These are phyloP conservation scores for Pythium graminicola DNA, from an alignment of 352 stramenopile genomes.

Conservation along the genomic window DNA sequence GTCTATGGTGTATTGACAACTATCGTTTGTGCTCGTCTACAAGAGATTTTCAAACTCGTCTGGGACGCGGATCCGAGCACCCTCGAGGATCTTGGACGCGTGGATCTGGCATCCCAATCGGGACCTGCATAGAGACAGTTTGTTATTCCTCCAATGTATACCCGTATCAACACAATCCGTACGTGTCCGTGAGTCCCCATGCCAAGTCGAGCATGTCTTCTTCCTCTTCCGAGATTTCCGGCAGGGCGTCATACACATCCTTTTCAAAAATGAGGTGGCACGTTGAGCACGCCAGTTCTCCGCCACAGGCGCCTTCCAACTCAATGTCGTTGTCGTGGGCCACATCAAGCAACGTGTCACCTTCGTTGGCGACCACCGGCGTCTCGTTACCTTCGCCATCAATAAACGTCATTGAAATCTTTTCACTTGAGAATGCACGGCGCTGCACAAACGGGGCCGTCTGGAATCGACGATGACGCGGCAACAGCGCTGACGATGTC, in stretches of 20 bases:
- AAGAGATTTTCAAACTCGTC: constrained; percentile 88
- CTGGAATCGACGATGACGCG: neutral
- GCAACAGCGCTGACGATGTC: neutral
- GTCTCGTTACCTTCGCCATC: constrained; percentile 68
- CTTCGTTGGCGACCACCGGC: constrained; percentile 57
- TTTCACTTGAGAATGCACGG: constrained; percentile 36
- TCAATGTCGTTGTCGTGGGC: constrained; percentile 93
- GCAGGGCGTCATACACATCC: constrained; percentile 88
- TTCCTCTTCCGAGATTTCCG: constrained; percentile 93
- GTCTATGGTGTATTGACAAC: constrained; percentile 5
- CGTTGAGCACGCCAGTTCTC: constrained; percentile 97
- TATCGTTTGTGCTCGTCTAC: no score
- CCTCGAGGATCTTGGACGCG: constrained; percentile 82
- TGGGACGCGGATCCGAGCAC: constrained; percentile 80
- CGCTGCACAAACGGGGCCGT: constrained; percentile 5
- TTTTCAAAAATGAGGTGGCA: constrained; percentile 97
- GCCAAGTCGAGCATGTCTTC: constrained; percentile 99
- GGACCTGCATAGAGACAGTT: constrained; percentile 41
- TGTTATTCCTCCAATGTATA: no score
- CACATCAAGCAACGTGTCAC: constrained; percentile 88
- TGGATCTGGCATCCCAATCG: constrained; percentile 89
- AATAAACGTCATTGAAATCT: constrained; percentile 79
- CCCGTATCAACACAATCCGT: constrained; percentile 7
- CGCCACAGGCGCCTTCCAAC: constrained; percentile 91
- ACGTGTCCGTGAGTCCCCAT: constrained; percentile 96